A percentile compares a stretch with the other conserved stretches of the same genome.
phyloP scores from a whole-genome alignment of 805 yeast species.

The Scheffersomyces coipomensis region DNA sequence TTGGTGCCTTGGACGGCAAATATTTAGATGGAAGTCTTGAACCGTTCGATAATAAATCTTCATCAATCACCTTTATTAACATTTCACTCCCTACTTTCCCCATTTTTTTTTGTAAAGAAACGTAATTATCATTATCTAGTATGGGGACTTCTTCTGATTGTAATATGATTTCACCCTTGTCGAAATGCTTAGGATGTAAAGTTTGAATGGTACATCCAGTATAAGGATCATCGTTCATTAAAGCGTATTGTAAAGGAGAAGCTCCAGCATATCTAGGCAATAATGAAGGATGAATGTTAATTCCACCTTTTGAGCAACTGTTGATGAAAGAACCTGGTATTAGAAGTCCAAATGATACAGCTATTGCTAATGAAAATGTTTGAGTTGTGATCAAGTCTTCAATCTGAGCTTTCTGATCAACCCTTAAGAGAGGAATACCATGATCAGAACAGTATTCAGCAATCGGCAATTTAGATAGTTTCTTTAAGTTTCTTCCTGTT shows the following conservation, averaged over 20 bases:
- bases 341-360: slow-evolving; percentile 85
- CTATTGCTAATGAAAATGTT: slow-evolving; percentile 67
- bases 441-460: slow-evolving; percentile 35
- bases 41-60: slow-evolving; percentile 23
- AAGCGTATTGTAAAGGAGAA: slow-evolving; percentile 81
- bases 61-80: slow-evolving; percentile 43
- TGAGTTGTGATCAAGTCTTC: slow-evolving; percentile 14
- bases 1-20: slow-evolving; percentile 55
- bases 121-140: slow-evolving; percentile 40
- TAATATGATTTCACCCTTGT: slow-evolving; percentile 66
- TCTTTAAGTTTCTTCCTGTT: slow-evolving; percentile 56
- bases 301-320: slow-evolving; percentile 57
- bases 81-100: slow-evolving; percentile 63
- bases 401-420: slow-evolving; percentile 49
- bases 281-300: slow-evolving; percentile 91
- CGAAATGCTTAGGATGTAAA: slow-evolving; percentile 83
- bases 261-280: slow-evolving; percentile 84
- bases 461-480: slow-evolving; percentile 53
- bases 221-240: slow-evolving; percentile 55
- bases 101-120: slow-evolving; percentile 47
- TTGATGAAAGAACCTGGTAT: slow-evolving; percentile 65
- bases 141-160: slow-evolving; percentile 52
- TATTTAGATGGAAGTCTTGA: slow-evolving; percentile 18
- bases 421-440: slow-evolving; percentile 43
- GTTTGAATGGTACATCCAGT: slow-evolving; percentile 93